Evolutionary conservation across 495 filamentous ascomycete genomes (phyloP).

Genomic region (Trichoderma gamsii): DNA sequence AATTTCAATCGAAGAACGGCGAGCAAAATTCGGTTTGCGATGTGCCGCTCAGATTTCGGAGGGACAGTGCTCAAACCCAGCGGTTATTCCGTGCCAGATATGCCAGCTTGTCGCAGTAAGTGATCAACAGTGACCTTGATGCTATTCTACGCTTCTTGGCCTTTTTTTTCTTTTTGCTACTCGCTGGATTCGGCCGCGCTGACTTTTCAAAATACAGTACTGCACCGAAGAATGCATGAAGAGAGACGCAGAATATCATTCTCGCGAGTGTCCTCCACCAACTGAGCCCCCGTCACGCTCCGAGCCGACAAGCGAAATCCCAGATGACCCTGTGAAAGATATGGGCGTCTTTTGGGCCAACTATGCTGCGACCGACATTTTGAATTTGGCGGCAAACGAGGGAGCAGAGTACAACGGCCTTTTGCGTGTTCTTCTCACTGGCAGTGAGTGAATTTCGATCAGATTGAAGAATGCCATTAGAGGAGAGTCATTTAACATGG

Average conservation of each 20-base stretch:
- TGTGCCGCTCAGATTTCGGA: too few species aligned
- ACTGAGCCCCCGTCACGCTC: neutral
- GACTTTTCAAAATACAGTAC: neutral
- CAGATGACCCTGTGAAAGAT: neutral
- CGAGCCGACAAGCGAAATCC: neutral
- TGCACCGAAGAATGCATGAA: neutral
- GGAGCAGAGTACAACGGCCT: neutral
- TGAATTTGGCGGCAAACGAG: conserved; percentile 1
- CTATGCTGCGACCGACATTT: conserved; percentile 1
- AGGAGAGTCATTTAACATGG: neutral
- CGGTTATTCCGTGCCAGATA: neutral
- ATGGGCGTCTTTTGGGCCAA: neutral
- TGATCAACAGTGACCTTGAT: neutral
- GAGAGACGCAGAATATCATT: neutral
- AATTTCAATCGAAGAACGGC: too few species aligned
- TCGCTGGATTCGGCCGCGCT: neutral
- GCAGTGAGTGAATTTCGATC: neutral
- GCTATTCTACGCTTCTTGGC: neutral
- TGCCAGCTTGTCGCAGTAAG: neutral
- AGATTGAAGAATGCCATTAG: neutral
- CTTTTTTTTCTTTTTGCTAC: neutral
- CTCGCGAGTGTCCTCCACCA: neutral
- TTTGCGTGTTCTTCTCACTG: neutral
- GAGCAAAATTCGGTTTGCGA: too few species aligned
- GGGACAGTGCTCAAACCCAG: too few species aligned